Percentiles rank a stretch among this genome's conserved stretches.
These are phyloP conservation scores for Corymbia citriodora DNA, from an alignment of 441 rosid genomes.

Conservation along the genomic window DNA sequence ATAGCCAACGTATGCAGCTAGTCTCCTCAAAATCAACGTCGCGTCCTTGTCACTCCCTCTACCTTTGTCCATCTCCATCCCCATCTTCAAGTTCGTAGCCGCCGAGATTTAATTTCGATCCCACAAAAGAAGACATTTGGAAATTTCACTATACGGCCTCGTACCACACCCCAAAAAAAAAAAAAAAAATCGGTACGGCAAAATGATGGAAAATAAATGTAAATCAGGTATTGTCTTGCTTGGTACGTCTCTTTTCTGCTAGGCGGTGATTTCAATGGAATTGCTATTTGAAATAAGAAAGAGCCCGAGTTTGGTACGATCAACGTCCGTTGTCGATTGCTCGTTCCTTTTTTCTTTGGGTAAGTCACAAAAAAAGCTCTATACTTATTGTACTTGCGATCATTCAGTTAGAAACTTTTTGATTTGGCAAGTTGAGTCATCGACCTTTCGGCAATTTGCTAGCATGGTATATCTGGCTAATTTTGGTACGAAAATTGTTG, in stretches of 20 bases:
- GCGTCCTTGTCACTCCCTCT: background rate
- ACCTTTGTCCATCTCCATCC: background rate
- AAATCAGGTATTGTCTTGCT: rapidly evolving
- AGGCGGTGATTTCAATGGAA: rapidly evolving
- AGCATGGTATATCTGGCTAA: no score
- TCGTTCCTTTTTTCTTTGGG: background rate
- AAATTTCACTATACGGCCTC: no score
- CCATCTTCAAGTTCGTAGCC: background rate
- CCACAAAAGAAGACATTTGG: background rate
- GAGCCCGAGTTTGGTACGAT: no score
- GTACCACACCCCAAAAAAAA: no score
- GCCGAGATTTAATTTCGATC: background rate
- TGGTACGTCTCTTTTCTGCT: rapidly evolving
- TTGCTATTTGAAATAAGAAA: rapidly evolving
- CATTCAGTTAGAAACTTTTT: rapidly evolving
- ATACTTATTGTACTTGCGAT: no score
- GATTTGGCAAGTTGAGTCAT: no score
- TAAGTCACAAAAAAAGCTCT: no score
- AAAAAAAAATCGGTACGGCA: background rate
- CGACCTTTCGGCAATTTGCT: rapidly evolving
- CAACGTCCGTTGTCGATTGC: rapidly evolving
- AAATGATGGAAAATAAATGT: background rate
- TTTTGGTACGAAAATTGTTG: no score
- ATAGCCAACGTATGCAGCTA: no score
- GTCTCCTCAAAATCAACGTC: background rate